Evolutionary conservation across 805 yeast species (phyloP).

Genomic region (Pichia eremophila): DNA sequence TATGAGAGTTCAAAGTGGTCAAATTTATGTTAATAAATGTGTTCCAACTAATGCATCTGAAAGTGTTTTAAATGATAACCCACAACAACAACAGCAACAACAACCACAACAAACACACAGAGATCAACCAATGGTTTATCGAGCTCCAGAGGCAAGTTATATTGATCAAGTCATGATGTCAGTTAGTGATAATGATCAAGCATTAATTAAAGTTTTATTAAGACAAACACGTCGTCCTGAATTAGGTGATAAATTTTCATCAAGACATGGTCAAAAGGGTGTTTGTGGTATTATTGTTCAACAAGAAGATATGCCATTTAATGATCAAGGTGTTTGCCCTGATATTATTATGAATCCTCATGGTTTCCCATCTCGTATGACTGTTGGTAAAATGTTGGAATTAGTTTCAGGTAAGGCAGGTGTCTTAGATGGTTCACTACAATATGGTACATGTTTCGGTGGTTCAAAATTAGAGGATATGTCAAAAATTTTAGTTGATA

Average conservation of each 20-base stretch:
- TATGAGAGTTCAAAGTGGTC: slow-evolving; percentile 80
- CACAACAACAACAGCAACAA: slow-evolving; percentile 7
- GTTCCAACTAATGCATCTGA: slow-evolving; percentile 84
- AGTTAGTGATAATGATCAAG: slow-evolving; percentile 90
- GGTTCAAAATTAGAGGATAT: slow-evolving; percentile 94
- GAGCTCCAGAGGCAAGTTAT: slow-evolving; percentile 92
- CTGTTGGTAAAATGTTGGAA: slow-evolving; percentile 98
- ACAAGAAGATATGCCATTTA: slow-evolving; percentile 94
- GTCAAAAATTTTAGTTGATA: slow-evolving; percentile 81
- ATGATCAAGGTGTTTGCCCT: slow-evolving; percentile 84
- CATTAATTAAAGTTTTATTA: slow-evolving; percentile 80
- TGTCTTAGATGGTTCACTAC: slow-evolving; percentile 80
- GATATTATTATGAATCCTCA: slow-evolving; percentile 98
- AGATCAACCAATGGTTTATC: slow-evolving; percentile 84
- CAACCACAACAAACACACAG: slow-evolving; percentile 45
- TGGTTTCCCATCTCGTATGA: slow-evolving; percentile 99
- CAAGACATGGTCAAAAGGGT: slow-evolving; percentile 98
- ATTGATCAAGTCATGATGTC: slow-evolving; percentile 98
- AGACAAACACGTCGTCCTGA: slow-evolving; percentile 97
- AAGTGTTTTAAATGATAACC: slow-evolving; percentile 38
- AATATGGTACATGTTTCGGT: slow-evolving; percentile 97
- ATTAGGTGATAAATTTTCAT: slow-evolving; percentile 93
- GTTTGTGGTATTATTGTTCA: slow-evolving; percentile 97
- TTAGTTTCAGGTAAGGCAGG: slow-evolving; percentile 96
- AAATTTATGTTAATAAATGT: slow-evolving; percentile 86